Evolutionary conservation across 805 yeast genomes (phyloP), one percentile per base, ranked within the genome.

Genomic region (Wickerhamiella azymoides): DNA sequence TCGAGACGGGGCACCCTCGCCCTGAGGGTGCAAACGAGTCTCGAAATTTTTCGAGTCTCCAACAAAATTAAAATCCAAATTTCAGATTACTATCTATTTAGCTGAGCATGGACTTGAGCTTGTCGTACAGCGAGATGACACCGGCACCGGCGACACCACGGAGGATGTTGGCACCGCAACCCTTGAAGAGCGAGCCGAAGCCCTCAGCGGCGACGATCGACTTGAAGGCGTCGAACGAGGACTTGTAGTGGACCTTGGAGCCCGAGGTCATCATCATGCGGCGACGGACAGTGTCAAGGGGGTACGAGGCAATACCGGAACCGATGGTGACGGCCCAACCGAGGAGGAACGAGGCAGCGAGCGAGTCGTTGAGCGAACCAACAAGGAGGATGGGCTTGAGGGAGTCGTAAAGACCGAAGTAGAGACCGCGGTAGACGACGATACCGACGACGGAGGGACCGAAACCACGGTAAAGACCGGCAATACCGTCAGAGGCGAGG

Each of bases 121-220:
- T 89, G 75, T 85, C 94, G 77, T 85, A 85, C 75, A 84, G 67
- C 73, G 95, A 84, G 71, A 85, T 82, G 64, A 85, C 95, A 82
- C 94, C 94, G 66, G 95, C 95, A 78, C 94, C 93, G 71, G 94
- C 95, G 67, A 85, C 94, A 83, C 94, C 94, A 82, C 94, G 84
- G 71, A 85, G 77, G 77, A 85, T 84, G 86, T 85, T 85, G 70
- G 95, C 94, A 80, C 85, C 94, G 72, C 94, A 84, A 77, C 95
- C 95, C 79, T 83, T 85, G 86, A 85, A 85, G 72, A 85, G 74
- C 62, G 95, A 82, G 54, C 65, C 62, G 62, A 82, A 67, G 81
- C 95, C 95, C 76, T 84, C 94, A 66, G 85, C 80, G 61, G 92
- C 92, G 60, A 84, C 85, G 66, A 85, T 83, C 73, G 83, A 72